phyloP scores from a whole-genome alignment of 805 yeast genomes.

The Yamadazyma sp. region DNA sequence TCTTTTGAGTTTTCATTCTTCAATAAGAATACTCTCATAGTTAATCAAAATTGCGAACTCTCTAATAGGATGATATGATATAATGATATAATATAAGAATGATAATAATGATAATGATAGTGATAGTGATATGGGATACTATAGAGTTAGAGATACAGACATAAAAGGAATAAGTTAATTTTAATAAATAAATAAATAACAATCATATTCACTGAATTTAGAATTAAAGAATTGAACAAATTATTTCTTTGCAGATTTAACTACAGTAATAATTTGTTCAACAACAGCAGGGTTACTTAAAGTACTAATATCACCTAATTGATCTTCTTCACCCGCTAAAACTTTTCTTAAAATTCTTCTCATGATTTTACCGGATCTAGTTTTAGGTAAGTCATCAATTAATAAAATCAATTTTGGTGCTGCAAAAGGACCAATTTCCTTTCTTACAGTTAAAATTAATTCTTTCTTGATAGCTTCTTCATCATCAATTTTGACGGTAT shows the following conservation, averaged over 20 bases:
- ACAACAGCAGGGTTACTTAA: constrained; percentile 84
- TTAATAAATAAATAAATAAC: constrained; percentile 7
- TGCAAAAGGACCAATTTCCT: constrained; percentile 91
- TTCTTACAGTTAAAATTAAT: constrained; percentile 83
- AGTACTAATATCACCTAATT: constrained; percentile 89
- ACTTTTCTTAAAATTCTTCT: constrained; percentile 95
- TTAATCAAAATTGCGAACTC: too few relatives aligned
- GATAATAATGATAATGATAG: too few relatives aligned
- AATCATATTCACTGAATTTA: background rate
- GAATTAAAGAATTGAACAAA: background rate
- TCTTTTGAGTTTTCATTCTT: constrained; percentile 59
- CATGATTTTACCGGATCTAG: constrained; percentile 98
- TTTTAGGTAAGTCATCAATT: constrained; percentile 93
- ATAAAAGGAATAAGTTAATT: too few relatives aligned
- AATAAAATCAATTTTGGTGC: constrained; percentile 86
- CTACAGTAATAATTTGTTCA: constrained; percentile 68
- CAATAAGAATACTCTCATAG: constrained; percentile 46
- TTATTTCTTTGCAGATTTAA: constrained; percentile 34
- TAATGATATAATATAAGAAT: too few relatives aligned
- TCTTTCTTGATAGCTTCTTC: constrained; percentile 65
- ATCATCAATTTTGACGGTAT: constrained; percentile 36
- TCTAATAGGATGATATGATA: too few relatives aligned
- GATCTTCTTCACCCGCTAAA: constrained; percentile 87
- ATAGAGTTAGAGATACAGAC: too few relatives aligned
- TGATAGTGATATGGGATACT: too few relatives aligned